Evolutionary conservation across 805 yeast species (phyloP), one percentile per base, ranked within the genome.

Genomic region (Wickerhamiella azymoides): DNA sequence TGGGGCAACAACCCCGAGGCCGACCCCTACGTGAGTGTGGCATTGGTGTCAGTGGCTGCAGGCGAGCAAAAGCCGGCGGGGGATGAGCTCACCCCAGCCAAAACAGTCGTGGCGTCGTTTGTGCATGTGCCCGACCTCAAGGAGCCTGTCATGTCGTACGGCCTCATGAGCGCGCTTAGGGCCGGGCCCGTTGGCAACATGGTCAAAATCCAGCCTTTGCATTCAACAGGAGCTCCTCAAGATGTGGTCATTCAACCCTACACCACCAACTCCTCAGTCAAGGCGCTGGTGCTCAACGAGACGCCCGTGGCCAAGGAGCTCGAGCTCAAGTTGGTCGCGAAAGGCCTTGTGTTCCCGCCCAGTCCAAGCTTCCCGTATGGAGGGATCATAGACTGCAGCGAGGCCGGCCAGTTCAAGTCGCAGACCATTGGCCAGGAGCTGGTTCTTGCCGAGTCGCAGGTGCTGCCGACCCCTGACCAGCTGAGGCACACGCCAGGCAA

Each of bases 121-220:
- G 7, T 61, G 65, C 0, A 66, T 0, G 33, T 13, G 9, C 62
- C 65, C 13, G 66, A 66, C 25, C 73, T 71, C 9, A 16, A 14
- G 4, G 44, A 42, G 30, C 41, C 48, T 3, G 80, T 76, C 0
- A 53, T 83, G 9, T 77, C 86, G 0, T 56, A 58, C 14, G 61
- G 71, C 3, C 62, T 81, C 30, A 69, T 83, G 0, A 61, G 70
- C 17, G 77, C 86, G 0, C 64, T 84, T 21, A 75, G 77, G 0
- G 62, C 70, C 28, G 56, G 58, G 6, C 54, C 66, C 1, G 65
- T 75, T 7, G 89, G 88, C 0, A 67, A 69, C 47, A 62, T 75
- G 25, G 61, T 81, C 2, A 64, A 71, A 3, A 50, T 84, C 8
- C 77, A 75, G 52, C 63, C 71, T 10, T 66, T 77, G 0, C 48